Base-by-base conservation (phyloP, 768 basidiomycete genomes). In the Mycena indigotica region DNA sequence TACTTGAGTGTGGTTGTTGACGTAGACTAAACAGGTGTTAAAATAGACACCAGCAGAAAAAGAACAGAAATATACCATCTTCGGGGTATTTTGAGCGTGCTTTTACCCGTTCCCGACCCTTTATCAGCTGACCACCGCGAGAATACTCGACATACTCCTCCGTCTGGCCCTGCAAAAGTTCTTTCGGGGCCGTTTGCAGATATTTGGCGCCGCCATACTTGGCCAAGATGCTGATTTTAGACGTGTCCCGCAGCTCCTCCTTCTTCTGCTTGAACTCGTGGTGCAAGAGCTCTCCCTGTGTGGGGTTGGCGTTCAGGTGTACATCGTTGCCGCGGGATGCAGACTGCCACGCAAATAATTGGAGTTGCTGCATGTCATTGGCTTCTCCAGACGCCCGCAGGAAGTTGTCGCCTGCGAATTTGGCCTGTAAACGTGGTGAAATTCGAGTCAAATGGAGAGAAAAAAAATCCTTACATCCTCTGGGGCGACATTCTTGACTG, bases 121-220 rank as follows among this genome's bases (percentile, higher is more conserved):
- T 95, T 64, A 98, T 80, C 53, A 98, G 82, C 67, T 91, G 86
- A 19, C 97, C 97, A 23, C 91, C 84, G 60, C 94, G 80, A 54
- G 94, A 95, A 72, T 98, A 99, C 75, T 99, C 97, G 44, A 98
- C 92, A 61, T 99, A 99, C 61, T 95, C 84, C 71, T 98, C 97
- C 32, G 95, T 96, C 75, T 98, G 95, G 0, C 97, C 97, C 61
- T 88, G 87, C n/a, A 94, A 72, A 28, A 99, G 79, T 72, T 98
- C 97, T 69, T 86, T 89, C 19, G 97, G 93, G n/a, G 88, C 88
- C 21, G 82, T 85, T 72, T 93, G 86, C 52, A 99, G 79, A 73
- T 96, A 95, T 71, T 95, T 81, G 66, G 89, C 96, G 24, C 97
- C 97, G 39, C 97, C 97, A 63, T 99, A 99, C 73, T 86, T 94